phyloP scores from a whole-genome alignment of 495 filamentous ascomycete genomes.

The Massariosphaeria phaeospora region DNA sequence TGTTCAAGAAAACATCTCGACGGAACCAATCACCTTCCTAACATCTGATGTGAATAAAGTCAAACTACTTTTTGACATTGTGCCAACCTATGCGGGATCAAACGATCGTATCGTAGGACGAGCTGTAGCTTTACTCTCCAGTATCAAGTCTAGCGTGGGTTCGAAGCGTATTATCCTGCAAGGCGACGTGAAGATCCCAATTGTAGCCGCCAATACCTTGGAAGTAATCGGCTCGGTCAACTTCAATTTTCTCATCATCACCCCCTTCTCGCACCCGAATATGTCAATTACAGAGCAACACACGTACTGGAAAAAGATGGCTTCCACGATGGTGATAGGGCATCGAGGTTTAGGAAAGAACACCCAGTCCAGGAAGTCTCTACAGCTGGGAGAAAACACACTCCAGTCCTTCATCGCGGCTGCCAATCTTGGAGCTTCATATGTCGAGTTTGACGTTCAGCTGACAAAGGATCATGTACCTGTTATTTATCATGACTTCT shows the following conservation, averaged over 20 bases:
- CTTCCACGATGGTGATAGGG: slow-evolving; percentile 84
- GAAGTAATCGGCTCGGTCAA: slow-evolving; percentile 92
- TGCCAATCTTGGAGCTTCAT: slow-evolving; percentile 84
- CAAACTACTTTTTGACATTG: slow-evolving; percentile 87
- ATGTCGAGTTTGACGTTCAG: slow-evolving; percentile 93
- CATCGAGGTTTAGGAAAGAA: slow-evolving; percentile 96
- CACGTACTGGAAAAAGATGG: slow-evolving; percentile 90
- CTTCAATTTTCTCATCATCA: slow-evolving; percentile 95
- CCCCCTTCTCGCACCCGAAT: slow-evolving; percentile 87
- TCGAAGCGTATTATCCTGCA: slow-evolving; percentile 78
- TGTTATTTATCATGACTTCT: slow-evolving; percentile 98
- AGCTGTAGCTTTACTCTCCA: slow-evolving; percentile 82
- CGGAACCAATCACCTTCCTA: slow-evolving; percentile 85
- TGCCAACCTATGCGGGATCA: slow-evolving; percentile 91
- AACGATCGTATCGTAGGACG: slow-evolving; percentile 85
- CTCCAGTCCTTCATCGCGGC: slow-evolving; percentile 85
- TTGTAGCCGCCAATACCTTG: slow-evolving; percentile 71
- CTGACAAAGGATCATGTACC: slow-evolving; percentile 98
- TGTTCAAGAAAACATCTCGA: slow-evolving; percentile 86
- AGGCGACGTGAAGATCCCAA: slow-evolving; percentile 88
- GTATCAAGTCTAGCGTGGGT: slow-evolving; percentile 74
- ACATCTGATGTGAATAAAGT: slow-evolving; percentile 73
- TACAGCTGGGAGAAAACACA: slow-evolving; percentile 96
- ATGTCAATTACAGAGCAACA: slow-evolving; percentile 84
- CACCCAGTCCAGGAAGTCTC: slow-evolving; percentile 66